These are phyloP conservation scores for Penicillium sp. DNA, from an alignment of 2,329 filamentous ascomycete species.

Conservation along the genomic window DNA sequence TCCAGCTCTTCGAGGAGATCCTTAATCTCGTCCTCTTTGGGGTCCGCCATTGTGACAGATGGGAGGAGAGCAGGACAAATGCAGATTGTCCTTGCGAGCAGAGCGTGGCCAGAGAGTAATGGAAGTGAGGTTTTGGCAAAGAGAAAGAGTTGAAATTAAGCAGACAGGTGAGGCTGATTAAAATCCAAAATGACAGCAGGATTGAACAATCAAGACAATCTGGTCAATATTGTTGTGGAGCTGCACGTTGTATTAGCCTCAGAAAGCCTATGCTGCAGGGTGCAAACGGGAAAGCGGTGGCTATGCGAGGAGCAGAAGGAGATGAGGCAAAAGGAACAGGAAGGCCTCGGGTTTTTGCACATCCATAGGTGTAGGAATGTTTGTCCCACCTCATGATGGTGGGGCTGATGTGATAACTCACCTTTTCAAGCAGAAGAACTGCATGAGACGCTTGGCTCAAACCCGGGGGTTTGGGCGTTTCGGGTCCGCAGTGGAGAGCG, in stretches of 20 bases:
- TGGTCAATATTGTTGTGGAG: not conserved
- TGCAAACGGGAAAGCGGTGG: conserved; percentile 6
- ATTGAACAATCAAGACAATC: not conserved
- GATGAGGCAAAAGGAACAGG: not conserved
- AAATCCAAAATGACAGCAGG: not conserved
- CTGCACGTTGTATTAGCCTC: not conserved
- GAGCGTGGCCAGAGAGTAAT: not conserved
- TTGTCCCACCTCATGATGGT: not conserved
- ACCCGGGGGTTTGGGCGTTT: not conserved
- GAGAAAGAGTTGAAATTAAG: not conserved
- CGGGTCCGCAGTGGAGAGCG: conserved; percentile 1
- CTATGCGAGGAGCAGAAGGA: not conserved
- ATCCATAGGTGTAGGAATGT: not conserved
- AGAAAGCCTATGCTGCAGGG: not conserved
- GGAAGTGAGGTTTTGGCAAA: not conserved
- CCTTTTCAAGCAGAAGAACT: not conserved
- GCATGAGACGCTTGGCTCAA: not conserved
- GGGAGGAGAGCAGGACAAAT: not conserved
- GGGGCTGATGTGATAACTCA: not conserved
- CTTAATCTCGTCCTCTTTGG: conserved; percentile 28
- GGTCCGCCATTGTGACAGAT: conserved; percentile 11
- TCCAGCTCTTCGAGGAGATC: conserved; percentile 36
- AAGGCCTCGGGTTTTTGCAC: not conserved
- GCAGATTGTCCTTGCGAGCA: not conserved
- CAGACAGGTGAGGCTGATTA: not conserved